A percentile compares a stretch with the other conserved stretches of the same genome.
These are phyloP conservation scores for Leccinum pseudoinsigne DNA, from an alignment of 1,284 basidiomycete species.

Conservation along the genomic window DNA sequence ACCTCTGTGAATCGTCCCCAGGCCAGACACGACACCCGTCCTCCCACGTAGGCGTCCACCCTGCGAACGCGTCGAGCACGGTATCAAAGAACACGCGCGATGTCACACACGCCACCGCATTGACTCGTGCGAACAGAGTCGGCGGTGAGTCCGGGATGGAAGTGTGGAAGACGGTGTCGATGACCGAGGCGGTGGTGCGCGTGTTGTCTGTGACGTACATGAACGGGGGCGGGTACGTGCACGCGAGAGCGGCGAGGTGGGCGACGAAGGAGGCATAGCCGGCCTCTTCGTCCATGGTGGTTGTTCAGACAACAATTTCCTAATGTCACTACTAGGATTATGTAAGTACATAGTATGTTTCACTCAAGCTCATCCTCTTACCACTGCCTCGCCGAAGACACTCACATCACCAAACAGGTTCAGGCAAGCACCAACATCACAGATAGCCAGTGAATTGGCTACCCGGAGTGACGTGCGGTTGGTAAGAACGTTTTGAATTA, in stretches of 20 bases:
- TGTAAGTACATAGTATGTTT: too few relatives aligned
- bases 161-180: slow-evolving; percentile 40
- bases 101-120: slow-evolving; percentile 68
- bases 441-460: too few relatives aligned
- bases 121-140: slow-evolving; percentile 47
- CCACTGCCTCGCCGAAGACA: too few relatives aligned
- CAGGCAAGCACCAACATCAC: too few relatives aligned
- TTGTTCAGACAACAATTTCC: neutral
- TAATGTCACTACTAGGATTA: neutral
- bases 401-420: too few relatives aligned
- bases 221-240: slow-evolving; percentile 59
- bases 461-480: too few relatives aligned
- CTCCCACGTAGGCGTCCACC: slow-evolving; percentile 56
- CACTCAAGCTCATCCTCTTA: too few relatives aligned
- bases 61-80: slow-evolving; percentile 58
- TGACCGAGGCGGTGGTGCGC: slow-evolving; percentile 43
- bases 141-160: slow-evolving; percentile 20
- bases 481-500: too few relatives aligned
- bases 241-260: slow-evolving; percentile 47
- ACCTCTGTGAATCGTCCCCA: slow-evolving; percentile 36
- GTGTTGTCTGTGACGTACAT: slow-evolving; percentile 65
- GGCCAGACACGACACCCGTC: slow-evolving; percentile 61
- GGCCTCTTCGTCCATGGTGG: slow-evolving; percentile 10
- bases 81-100: slow-evolving; percentile 69
- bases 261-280: slow-evolving; percentile 25